Evolutionary conservation across 1,139 yeast genomes (phyloP).

Genomic region (Hanseniaspora sp.): DNA sequence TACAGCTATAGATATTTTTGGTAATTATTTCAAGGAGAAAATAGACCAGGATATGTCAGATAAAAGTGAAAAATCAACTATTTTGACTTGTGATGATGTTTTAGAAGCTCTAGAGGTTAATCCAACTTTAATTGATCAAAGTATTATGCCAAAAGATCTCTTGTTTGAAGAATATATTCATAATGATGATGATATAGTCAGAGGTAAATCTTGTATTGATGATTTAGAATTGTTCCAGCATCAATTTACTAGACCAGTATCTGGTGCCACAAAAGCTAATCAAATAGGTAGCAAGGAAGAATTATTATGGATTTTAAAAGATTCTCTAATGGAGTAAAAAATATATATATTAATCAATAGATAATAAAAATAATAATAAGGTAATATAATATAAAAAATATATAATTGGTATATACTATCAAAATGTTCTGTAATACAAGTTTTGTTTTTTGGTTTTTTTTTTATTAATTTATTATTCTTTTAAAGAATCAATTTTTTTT

Average conservation of each 20-base stretch:
- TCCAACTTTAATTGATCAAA: conserved; percentile 59
- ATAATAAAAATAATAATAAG: neutral
- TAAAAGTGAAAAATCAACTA: conserved; percentile 27
- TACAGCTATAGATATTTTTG: conserved; percentile 19
- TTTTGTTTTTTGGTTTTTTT: neutral
- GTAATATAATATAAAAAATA: neutral
- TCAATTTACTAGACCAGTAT: conserved; percentile 25
- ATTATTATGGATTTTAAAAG: conserved; percentile 60
- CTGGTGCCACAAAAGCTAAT: conserved; percentile 27
- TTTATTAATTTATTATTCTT: neutral
- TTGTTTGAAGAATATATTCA: conserved; percentile 38
- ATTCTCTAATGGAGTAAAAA: conserved; percentile 32
- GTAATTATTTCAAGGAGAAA: conserved; percentile 18
- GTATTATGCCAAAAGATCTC: conserved; percentile 47
- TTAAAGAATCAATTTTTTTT: conserved; percentile 1
- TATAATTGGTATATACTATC: neutral
- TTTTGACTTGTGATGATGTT: conserved; percentile 54
- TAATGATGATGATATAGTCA: conserved; percentile 45
- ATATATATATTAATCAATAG: too few relatives aligned
- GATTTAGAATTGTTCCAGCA: conserved; percentile 25
- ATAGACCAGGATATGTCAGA: conserved; percentile 10
- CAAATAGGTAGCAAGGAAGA: conserved; percentile 59
- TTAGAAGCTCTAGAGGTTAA: conserved; percentile 50
- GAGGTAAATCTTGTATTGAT: conserved; percentile 36
- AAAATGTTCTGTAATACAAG: neutral